A percentile compares a stretch with the other conserved stretches of the same genome.
Conservation (phyloP, 306 rosid genomes). For the Comarum palustre region DNA sequence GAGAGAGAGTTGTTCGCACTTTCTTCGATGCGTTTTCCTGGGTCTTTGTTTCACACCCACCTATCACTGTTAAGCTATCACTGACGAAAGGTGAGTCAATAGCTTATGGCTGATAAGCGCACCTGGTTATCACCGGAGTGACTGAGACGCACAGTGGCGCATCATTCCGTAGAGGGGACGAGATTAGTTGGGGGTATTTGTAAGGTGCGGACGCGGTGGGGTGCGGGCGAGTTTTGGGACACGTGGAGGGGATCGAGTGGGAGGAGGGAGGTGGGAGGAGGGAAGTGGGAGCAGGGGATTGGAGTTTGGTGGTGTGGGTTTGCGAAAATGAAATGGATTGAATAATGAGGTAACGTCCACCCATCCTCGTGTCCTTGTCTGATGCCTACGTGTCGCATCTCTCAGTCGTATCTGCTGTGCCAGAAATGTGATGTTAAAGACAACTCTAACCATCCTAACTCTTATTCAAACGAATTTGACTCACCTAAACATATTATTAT, state of each 20-base stretch:
- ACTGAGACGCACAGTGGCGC: constrained; percentile 4
- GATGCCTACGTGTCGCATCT: constrained; percentile 1
- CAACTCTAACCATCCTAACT: too few relatives aligned
- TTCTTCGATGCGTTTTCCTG: constrained; percentile 28
- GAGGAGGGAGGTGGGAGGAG: not conserved
- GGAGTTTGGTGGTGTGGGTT: not conserved
- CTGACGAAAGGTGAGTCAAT: not conserved
- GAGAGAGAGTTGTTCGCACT: constrained; percentile 16
- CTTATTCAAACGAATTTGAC: too few relatives aligned
- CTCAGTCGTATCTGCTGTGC: constrained; percentile 4
- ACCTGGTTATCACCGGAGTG: rapidly evolving
- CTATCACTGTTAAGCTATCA: constrained; percentile 6
- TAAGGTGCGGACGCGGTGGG: not conserved
- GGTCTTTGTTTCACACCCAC: constrained; percentile 17
- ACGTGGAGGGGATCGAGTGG: not conserved
- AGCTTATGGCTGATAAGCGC: rapidly evolving
- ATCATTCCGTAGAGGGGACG: constrained; percentile 13
- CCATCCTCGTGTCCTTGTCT: constrained; percentile 11
- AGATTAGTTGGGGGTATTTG: not conserved
- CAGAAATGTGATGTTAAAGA: not conserved
- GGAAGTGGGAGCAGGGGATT: constrained; percentile 12
- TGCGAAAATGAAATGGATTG: constrained; percentile 16
- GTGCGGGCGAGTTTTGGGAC: not conserved
- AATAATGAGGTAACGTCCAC: constrained; percentile 21
- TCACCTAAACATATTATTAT: too few relatives aligned